Evolutionary conservation across 2,329 filamentous ascomycete species (phyloP).

Genomic region (Drechslerella dactyloides): DNA sequence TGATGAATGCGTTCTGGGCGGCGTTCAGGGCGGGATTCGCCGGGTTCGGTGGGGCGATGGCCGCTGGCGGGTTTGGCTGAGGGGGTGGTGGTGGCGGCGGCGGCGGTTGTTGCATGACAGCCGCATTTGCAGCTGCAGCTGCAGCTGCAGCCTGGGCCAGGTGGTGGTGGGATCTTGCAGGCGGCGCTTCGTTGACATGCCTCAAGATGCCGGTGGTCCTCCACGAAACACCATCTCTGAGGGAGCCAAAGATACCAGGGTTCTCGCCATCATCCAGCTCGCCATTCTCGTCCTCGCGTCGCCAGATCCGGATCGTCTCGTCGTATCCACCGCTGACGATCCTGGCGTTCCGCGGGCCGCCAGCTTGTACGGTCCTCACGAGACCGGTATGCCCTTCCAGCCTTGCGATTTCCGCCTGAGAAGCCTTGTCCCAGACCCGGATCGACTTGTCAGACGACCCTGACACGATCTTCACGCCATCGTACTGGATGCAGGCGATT

Average conservation of each 20-base stretch:
- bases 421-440: slow-evolving; percentile 87
- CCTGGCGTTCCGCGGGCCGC: slow-evolving; percentile 73
- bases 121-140: slow-evolving; percentile 24
- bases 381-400: slow-evolving; percentile 81
- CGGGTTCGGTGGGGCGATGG: slow-evolving; percentile 52
- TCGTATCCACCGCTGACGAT: slow-evolving; percentile 98
- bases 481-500: slow-evolving; percentile 96
- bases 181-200: slow-evolving; percentile 42
- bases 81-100: slow-evolving; percentile 21
- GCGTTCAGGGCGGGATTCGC: slow-evolving; percentile 41
- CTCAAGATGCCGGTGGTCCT: slow-evolving; percentile 54
- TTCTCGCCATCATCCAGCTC: slow-evolving; percentile 80
- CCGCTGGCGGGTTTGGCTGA: too few relatives aligned
- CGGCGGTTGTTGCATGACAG: slow-evolving; percentile 42
- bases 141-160: slow-evolving; percentile 31
- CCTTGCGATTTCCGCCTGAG: slow-evolving; percentile 86
- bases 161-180: slow-evolving; percentile 17
- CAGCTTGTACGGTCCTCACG: slow-evolving; percentile 92
- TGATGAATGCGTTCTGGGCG: slow-evolving; percentile 34
- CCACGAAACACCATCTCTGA: slow-evolving; percentile 61
- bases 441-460: slow-evolving; percentile 96
- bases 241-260: slow-evolving; percentile 75
- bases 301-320: slow-evolving; percentile 94
- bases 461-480: slow-evolving; percentile 89
- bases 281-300: slow-evolving; percentile 75